phyloP scores from a whole-genome alignment of 192 early-diverging fungal genomes.

The Gonapodya prolifera region DNA sequence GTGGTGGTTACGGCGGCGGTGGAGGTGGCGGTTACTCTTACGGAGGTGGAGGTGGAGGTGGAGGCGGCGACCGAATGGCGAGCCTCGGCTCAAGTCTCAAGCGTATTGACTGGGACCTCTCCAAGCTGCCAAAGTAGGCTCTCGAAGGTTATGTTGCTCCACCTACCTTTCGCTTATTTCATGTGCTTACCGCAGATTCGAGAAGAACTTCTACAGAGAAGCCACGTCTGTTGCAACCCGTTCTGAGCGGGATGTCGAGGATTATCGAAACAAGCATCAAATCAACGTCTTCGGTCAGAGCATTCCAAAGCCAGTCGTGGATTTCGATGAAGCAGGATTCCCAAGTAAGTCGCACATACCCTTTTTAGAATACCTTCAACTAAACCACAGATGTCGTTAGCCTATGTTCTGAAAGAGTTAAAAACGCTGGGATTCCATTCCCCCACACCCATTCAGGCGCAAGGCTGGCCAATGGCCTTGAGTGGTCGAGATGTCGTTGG shows the following conservation, averaged over 20 bases:
- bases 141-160: constrained; percentile 50
- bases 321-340: constrained; percentile 86
- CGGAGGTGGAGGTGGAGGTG: constrained; percentile 12
- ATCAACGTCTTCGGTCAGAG: constrained; percentile 73
- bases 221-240: constrained; percentile 53
- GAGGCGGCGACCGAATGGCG: constrained; percentile 25
- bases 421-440: constrained; percentile 65
- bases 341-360: constrained; percentile 29
- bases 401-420: constrained; percentile 82
- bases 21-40: constrained; percentile 15
- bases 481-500: constrained; percentile 89
- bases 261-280: constrained; percentile 59
- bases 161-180: background rate
- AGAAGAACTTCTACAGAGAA: constrained; percentile 79
- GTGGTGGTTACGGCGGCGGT: constrained; percentile 18
- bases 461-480: constrained; percentile 98
- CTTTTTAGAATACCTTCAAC: background rate
- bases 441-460: constrained; percentile 90
- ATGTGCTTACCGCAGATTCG: background rate
- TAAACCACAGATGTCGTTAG: constrained; percentile 13
- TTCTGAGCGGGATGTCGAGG: constrained; percentile 58
- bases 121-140: constrained; percentile 43
- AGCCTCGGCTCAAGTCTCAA: constrained; percentile 42
- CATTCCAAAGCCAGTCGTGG: constrained; percentile 79
- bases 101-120: constrained; percentile 53